A percentile compares a stretch with the other conserved stretches of the same genome.
phyloP scores from a whole-genome alignment of 805 yeast species.

The Wickerhamomyces kurtzmanii region DNA sequence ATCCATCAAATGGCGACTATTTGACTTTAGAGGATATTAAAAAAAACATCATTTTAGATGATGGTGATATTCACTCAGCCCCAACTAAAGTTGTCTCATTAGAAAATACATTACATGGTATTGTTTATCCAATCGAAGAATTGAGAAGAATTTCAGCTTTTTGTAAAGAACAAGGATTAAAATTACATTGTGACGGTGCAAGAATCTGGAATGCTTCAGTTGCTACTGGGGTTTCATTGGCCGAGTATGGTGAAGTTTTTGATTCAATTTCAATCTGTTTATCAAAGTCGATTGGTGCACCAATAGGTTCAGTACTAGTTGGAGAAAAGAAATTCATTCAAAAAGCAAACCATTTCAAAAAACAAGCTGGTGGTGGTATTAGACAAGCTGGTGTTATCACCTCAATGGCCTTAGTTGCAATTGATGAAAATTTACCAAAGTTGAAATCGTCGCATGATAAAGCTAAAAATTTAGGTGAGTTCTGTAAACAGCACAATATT shows the following conservation, averaged over 20 bases:
- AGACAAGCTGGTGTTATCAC: conserved; percentile 81
- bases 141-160: conserved; percentile 59
- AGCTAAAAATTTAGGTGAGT: conserved; percentile 41
- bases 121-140: conserved; percentile 73
- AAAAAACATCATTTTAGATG: conserved; percentile 52
- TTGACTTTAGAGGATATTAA: conserved; percentile 74
- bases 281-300: conserved; percentile 88
- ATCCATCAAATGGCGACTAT: conserved; percentile 66
- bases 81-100: conserved; percentile 80
- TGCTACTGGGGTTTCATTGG: conserved; percentile 42
- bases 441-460: conserved; percentile 35
- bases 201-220: conserved; percentile 86
- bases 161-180: conserved; percentile 49
- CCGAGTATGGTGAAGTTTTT: conserved; percentile 64
- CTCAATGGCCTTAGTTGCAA: conserved; percentile 71
- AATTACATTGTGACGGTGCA: conserved; percentile 90
- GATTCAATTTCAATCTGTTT: conserved; percentile 88
- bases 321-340: conserved; percentile 49
- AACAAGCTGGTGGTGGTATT: conserved; percentile 91
- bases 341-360: conserved; percentile 77
- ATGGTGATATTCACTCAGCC: conserved; percentile 79
- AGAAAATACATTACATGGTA: conserved; percentile 85
- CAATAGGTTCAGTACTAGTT: conserved; percentile 83
- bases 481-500: conserved; percentile 44
- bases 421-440: conserved; percentile 55